These are phyloP conservation scores for Penicillium sp. DNA, from an alignment of 2,329 filamentous ascomycete species.

Conservation along the genomic window DNA sequence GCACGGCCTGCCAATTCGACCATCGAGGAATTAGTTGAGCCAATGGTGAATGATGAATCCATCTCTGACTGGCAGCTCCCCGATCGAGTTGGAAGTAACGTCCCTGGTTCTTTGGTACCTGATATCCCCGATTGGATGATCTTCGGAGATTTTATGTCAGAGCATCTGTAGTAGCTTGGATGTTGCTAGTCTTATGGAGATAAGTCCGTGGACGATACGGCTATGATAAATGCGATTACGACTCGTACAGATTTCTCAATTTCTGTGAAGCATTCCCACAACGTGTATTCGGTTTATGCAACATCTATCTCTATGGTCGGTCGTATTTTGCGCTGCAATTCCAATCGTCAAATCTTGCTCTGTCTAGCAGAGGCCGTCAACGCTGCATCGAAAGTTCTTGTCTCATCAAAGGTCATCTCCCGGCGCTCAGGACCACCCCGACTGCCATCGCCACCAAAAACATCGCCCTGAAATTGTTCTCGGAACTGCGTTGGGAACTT, in stretches of 20 bases:
- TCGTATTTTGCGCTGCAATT: too few relatives aligned
- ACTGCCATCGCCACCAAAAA: constrained; percentile 32
- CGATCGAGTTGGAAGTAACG: constrained; percentile 3
- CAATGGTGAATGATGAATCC: constrained; percentile 1
- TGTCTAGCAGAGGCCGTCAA: constrained; percentile 21
- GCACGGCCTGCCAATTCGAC: background rate
- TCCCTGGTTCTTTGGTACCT: constrained; percentile 15
- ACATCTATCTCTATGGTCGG: background rate
- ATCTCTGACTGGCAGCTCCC: constrained; percentile 22
- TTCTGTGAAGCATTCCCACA: too few relatives aligned
- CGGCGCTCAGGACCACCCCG: constrained; percentile 33
- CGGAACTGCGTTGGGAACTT: constrained; percentile 28
- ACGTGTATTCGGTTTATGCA: background rate
- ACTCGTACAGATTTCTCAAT: background rate
- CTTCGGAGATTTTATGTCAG: constrained; percentile 24
- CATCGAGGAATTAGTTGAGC: background rate
- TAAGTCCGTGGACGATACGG: background rate
- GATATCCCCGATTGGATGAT: constrained; percentile 31
- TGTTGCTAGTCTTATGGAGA: background rate
- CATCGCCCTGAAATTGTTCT: constrained; percentile 14
- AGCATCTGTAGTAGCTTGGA: constrained; percentile 17
- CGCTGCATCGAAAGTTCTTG: constrained; percentile 17
- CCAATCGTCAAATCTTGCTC: constrained; percentile 25
- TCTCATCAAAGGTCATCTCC: constrained; percentile 24
- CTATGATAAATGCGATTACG: background rate